Percentiles rank a stretch among this genome's conserved stretches.
Conservation (phyloP, 441 rosid species). For the Capsella rubella region DNA sequence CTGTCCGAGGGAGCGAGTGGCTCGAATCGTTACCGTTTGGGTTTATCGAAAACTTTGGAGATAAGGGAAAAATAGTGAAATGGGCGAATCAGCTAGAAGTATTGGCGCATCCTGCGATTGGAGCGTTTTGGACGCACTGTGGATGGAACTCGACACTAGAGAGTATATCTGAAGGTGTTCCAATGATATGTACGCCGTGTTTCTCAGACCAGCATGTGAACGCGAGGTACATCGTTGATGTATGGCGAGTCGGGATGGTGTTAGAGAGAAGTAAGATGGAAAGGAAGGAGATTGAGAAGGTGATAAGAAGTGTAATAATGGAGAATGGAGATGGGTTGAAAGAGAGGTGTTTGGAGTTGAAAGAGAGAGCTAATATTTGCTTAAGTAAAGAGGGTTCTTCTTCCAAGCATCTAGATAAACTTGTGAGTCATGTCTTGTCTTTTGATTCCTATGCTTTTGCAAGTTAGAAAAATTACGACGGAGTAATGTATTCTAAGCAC, state of each 20-base stretch:
- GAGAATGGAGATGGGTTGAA: constrained; percentile 49
- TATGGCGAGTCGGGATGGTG: constrained; percentile 52
- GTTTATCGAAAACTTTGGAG: constrained; percentile 43
- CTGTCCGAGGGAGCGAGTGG: constrained; percentile 48
- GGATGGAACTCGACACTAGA: constrained; percentile 48
- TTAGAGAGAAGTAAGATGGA: constrained; percentile 44
- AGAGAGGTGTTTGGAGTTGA: constrained; percentile 40
- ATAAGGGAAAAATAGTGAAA: constrained; percentile 49
- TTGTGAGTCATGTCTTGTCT: constrained; percentile 40
- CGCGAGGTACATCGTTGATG: constrained; percentile 48
- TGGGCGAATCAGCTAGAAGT: constrained; percentile 58
- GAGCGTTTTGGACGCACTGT: constrained; percentile 44
- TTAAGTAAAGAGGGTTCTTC: constrained; percentile 54
- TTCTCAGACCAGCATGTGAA: constrained; percentile 55
- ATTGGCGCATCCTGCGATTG: constrained; percentile 47
- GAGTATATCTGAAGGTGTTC: constrained; percentile 56
- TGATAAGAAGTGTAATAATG: constrained; percentile 40
- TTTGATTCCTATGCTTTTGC: constrained; percentile 20
- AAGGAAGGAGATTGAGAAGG: constrained; percentile 48
- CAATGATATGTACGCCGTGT: constrained; percentile 56
- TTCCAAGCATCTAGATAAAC: constrained; percentile 41
- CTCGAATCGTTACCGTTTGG: constrained; percentile 47
- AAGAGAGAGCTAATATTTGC: constrained; percentile 45
- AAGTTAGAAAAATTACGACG: not conserved
- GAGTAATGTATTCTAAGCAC: not conserved